Evolutionary conservation across 441 rosid species (phyloP).

Genomic region (Populus trichocarpa): DNA sequence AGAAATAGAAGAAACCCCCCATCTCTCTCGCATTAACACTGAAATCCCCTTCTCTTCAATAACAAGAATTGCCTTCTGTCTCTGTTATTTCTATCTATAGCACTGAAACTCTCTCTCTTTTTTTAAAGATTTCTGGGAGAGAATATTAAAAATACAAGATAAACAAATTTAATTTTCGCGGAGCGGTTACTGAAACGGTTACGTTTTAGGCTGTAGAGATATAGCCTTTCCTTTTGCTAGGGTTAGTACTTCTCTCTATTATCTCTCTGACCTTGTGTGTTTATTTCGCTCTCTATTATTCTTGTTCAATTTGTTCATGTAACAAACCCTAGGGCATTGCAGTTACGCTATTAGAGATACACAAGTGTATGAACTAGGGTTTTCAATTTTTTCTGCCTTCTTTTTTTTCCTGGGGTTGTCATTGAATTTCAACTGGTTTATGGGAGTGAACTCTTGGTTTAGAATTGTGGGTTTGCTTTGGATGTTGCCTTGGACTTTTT

Average conservation of each 20-base stretch:
- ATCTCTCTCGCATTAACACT: neutral
- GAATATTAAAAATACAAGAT: neutral
- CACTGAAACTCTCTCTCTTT: neutral
- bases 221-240: slow-evolving; percentile 1
- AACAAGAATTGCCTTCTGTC: neutral
- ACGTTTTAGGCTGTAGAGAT: slow-evolving; percentile 19
- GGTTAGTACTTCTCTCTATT: slow-evolving; percentile 10
- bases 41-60: neutral
- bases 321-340: slow-evolving; percentile 41
- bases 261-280: neutral
- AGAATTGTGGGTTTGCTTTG: slow-evolving; percentile 18
- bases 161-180: slow-evolving; percentile 17
- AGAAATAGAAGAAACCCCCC: slow-evolving; percentile 2
- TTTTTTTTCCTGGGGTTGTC: neutral
- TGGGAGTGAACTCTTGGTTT: neutral
- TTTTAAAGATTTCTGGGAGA: neutral
- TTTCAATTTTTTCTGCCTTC: slow-evolving; percentile 19
- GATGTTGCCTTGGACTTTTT: slow-evolving; percentile 1
- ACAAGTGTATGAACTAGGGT: slow-evolving; percentile 36
- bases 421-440: neutral
- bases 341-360: neutral
- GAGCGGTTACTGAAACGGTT: slow-evolving; percentile 38
- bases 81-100: neutral
- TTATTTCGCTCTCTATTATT: neutral
- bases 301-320: slow-evolving; percentile 6